Percentiles rank a stretch among this genome's conserved stretches.
phyloP scores from a whole-genome alignment of 2,329 filamentous ascomycete genomes.

The Talaromyces amestolkiae region DNA sequence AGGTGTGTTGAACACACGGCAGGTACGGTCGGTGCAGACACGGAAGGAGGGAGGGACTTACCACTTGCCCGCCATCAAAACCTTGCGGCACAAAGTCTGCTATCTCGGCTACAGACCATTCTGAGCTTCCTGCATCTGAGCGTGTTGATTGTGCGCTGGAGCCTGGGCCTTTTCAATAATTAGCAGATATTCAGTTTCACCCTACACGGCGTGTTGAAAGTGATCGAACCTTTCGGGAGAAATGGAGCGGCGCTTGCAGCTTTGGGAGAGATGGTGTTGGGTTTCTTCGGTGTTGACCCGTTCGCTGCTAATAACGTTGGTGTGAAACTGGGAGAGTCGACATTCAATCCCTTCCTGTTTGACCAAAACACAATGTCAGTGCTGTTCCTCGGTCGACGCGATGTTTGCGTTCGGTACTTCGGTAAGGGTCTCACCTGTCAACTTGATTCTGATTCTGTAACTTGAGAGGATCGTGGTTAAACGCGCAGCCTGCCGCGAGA shows the following conservation, averaged over 20 bases:
- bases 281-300: conserved; percentile 57
- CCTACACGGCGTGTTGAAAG: neutral
- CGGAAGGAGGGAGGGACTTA: conserved; percentile 31
- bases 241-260: conserved; percentile 76
- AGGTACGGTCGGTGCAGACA: neutral
- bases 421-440: conserved; percentile 36
- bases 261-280: conserved; percentile 76
- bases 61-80: conserved; percentile 51
- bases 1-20: neutral
- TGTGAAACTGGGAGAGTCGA: conserved; percentile 94
- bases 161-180: conserved; percentile 24
- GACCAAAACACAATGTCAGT: conserved; percentile 24
- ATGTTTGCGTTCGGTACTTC: neutral
- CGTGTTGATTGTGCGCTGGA: conserved; percentile 40
- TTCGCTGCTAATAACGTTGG: conserved; percentile 53
- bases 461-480: conserved; percentile 79
- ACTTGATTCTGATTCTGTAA: conserved; percentile 42
- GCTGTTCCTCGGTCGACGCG: conserved; percentile 5
- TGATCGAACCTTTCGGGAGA: conserved; percentile 39
- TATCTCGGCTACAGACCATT: conserved; percentile 47
- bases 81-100: conserved; percentile 55
- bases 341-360: conserved; percentile 75
- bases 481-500: conserved; percentile 65
- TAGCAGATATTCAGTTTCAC: neutral
- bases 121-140: conserved; percentile 41